Evolutionary conservation across 495 filamentous ascomycete genomes (phyloP).

Genomic region (Aspergillus nanangensis): DNA sequence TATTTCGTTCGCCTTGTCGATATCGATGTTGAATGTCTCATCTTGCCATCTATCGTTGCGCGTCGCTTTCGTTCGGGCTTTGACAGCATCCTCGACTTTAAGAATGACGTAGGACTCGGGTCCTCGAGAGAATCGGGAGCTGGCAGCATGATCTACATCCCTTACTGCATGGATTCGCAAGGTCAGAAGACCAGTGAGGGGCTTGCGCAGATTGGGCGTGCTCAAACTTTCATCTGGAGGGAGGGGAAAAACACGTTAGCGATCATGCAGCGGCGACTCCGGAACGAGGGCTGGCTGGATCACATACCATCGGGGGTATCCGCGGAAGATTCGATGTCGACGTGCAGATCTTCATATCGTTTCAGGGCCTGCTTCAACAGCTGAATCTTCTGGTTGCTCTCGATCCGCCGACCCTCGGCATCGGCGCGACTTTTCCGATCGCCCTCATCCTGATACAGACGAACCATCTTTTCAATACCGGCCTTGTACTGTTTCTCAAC

Average conservation of each 20-base stretch:
- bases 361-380: slow-evolving; percentile 92
- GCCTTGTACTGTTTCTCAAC: slow-evolving; percentile 99
- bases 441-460: slow-evolving; percentile 96
- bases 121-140: slow-evolving; percentile 78
- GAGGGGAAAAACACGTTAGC: slow-evolving; percentile 4
- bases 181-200: slow-evolving; percentile 81
- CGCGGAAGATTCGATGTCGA: slow-evolving; percentile 80
- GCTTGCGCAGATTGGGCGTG: slow-evolving; percentile 88
- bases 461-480: slow-evolving; percentile 99
- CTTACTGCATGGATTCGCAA: slow-evolving; percentile 83
- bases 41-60: slow-evolving; percentile 87
- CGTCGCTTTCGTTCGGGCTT: slow-evolving; percentile 82
- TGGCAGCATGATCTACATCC: slow-evolving; percentile 91
- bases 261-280: background rate
- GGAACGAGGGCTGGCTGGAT: slow-evolving; percentile 1
- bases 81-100: slow-evolving; percentile 91
- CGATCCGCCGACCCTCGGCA: slow-evolving; percentile 80
- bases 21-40: slow-evolving; percentile 83
- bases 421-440: slow-evolving; percentile 92
- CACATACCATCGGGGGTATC: slow-evolving; percentile 80
- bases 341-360: slow-evolving; percentile 95
- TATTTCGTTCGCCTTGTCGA: slow-evolving; percentile 98
- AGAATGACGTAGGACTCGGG: slow-evolving; percentile 94
- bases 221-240: slow-evolving; percentile 89
- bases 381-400: slow-evolving; percentile 97